These are phyloP conservation scores for Mortierella sp. DNA, from an alignment of 371 early-diverging fungal genomes.

Conservation along the genomic window DNA sequence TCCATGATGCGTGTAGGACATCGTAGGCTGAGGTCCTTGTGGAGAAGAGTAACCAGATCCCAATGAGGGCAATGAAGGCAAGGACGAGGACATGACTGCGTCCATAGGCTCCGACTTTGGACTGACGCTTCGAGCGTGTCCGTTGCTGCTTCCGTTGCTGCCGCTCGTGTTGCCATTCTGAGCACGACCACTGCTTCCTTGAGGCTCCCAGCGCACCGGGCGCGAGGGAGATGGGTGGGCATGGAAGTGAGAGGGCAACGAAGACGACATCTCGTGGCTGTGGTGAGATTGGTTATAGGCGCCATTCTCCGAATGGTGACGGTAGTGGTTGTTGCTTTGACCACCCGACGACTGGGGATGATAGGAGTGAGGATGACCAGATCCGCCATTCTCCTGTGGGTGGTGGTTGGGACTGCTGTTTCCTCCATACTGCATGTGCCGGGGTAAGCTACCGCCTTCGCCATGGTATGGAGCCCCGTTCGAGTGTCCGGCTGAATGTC, in stretches of 20 bases:
- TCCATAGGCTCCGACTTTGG: constrained; percentile 49
- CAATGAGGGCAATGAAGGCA: constrained; percentile 32
- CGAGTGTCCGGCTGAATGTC: not conserved
- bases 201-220: constrained; percentile 45
- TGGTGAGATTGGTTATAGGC: constrained; percentile 15
- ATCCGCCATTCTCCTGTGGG: constrained; percentile 9
- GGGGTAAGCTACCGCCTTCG: constrained; percentile 19
- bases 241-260: constrained; percentile 49
- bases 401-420: constrained; percentile 12
- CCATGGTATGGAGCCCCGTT: constrained; percentile 16
- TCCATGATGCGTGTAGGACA: constrained; percentile 35
- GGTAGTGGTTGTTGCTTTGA: constrained; percentile 12
- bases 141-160: constrained; percentile 5
- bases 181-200: constrained; percentile 14
- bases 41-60: constrained; percentile 23
- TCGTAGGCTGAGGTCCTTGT: constrained; percentile 19
- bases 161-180: not conserved
- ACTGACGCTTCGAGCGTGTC: constrained; percentile 32
- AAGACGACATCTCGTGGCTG: constrained; percentile 42
- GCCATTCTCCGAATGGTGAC: constrained; percentile 23
- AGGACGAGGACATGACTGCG: constrained; percentile 40
- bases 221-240: constrained; percentile 25
- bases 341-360: constrained; percentile 8
- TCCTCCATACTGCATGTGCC: constrained; percentile 24
- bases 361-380: constrained; percentile 20